Evolutionary conservation across 2,329 filamentous ascomycete genomes (phyloP), one percentile per base, ranked within the genome.

Genomic region (Cordyceps fumosorosea): DNA sequence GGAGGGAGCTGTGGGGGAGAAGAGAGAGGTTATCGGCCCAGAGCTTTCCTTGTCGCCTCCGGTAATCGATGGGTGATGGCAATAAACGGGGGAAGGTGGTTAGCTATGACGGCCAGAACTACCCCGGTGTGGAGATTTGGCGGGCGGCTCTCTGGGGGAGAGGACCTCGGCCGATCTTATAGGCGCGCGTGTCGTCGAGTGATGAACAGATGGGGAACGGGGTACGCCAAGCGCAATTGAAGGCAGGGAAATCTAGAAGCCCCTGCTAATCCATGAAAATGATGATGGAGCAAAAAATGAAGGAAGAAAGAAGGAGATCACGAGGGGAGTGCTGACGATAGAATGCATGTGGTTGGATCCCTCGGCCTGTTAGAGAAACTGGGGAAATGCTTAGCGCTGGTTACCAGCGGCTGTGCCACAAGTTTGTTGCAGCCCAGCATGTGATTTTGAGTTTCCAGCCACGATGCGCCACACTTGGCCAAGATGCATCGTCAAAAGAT

Each of bases 271-370:
- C 24, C 20, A 42, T 12, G 29, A 14, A 26, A 42, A 24, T 12
- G 5, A 10, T 18, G 18, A 55, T 8, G 22, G 54, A 22, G 18
- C 20, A 40, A 44, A 16, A 56, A 20, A 18, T n/a, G 11, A 56
- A 52, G 26, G 26, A 44, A 60, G 40, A 32, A 45, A 52, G 56
- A 51, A 26, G 24, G 44, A 52, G 29, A 58, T 56, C 42, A 56
- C 40, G 51, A 62, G 59, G 53, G 55, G 44, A 60, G 32, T 60
- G 56, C 56, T 60, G 56, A 60, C 56, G 34, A 61, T 52, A 45
- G 53, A 62, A 61, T 52, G 60, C 63, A 63, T 63, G 62, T 63
- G 62, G 62, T 63, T 56, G 56, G 55, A 42, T 48, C 51, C 60
- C 62, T 63, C 62, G 62, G 62, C 47, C 62, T 63, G 29, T 48